Evolutionary conservation across 495 filamentous ascomycete genomes (phyloP), one percentile per base, ranked within the genome.

Genomic region (Pyronema omphalodes): DNA sequence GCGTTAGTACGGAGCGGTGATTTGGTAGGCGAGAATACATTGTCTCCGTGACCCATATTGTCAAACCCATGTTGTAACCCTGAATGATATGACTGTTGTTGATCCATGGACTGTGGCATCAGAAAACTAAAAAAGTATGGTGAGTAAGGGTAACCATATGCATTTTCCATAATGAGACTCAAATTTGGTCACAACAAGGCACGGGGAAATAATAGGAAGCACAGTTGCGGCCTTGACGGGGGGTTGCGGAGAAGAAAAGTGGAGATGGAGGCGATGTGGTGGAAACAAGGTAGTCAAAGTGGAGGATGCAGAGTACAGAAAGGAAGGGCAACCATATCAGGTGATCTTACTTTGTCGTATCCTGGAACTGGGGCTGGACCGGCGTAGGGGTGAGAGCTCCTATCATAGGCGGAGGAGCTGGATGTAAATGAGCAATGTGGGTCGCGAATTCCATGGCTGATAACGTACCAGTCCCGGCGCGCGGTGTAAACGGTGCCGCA

Each of bases 401-500:
- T 55, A 37, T 49, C 39, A 57, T 52, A 33, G 50, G 37, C 36
- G 37, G 11, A 53, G 17, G 60, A 59, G 47, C 54, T 53, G 50
- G 7, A 41, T n/a, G 36, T 14, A 34, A 15, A 19, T 43, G 19
- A 52, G 50, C 47, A 29, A 29, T 29, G 12, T 47, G 44, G 44
- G 9, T 8, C 47, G 35, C 4, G 9, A 18, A 14, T 3, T 35
- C 41, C 44, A 34, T 51, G 51, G 18, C 44, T 59, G 54, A 48
- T 52, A 55, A 63, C 58, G 64, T 53, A 67, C 66, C 53, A 49
- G 53, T 44, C 49, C 45, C 48, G 41, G 44, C 45, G 17, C 59
- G 67, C 14, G 91, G 91, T 39, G 86, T 93, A 60, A 98, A 98
- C 9, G 87, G 82, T 48, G 86, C 83, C n/a, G 91, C 91, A 68